Conservation (phyloP, 345 rosid species). For the Microcos paniculata region DNA sequence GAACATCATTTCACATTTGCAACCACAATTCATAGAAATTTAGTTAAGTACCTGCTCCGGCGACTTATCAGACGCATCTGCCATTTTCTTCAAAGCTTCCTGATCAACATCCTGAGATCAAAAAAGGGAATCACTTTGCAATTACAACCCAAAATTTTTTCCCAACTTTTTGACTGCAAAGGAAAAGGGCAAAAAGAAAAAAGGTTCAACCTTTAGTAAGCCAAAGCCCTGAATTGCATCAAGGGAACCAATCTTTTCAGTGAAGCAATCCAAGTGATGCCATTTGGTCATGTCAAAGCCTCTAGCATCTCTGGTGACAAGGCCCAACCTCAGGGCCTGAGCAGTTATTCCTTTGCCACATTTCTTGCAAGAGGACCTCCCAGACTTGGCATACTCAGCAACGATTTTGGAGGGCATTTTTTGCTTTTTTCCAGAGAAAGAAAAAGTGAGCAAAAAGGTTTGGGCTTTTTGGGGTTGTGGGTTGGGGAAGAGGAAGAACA, state of each 20-base stretch:
- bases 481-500: not conserved
- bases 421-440: not conserved
- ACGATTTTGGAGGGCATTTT: constrained; percentile 33
- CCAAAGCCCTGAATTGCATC: constrained; percentile 61
- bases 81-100: constrained; percentile 60
- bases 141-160: not conserved
- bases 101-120: constrained; percentile 56
- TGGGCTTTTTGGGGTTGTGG: constrained; percentile 4
- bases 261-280: constrained; percentile 73
- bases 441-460: not conserved
- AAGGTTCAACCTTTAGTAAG: constrained; percentile 50
- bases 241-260: constrained; percentile 34
- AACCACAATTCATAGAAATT: not conserved
- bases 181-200: not conserved
- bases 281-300: constrained; percentile 75
- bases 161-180: not conserved
- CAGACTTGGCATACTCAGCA: constrained; percentile 87
- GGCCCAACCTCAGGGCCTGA: constrained; percentile 60
- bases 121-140: not conserved
- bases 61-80: constrained; percentile 33
- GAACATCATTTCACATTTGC: not conserved
- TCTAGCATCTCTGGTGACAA: constrained; percentile 55
- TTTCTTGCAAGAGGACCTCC: constrained; percentile 70
- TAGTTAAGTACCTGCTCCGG: constrained; percentile 30
- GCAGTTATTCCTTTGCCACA: constrained; percentile 56